phyloP scores from a whole-genome alignment of 345 rosid genomes.

The Citrus medica region DNA sequence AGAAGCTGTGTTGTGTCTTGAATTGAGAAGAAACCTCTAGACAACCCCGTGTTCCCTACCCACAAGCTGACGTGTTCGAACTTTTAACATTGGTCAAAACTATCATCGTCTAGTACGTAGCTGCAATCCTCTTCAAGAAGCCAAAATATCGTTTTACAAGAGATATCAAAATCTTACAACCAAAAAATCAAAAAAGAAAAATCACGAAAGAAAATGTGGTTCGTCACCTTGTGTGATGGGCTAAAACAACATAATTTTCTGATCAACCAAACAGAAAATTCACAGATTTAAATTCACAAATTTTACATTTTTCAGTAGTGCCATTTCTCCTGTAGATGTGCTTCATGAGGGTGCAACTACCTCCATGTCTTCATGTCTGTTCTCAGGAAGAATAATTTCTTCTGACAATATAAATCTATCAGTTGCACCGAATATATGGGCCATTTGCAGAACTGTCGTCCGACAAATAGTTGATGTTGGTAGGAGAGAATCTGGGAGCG shows the following conservation, averaged over 20 bases:
- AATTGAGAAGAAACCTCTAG: not conserved
- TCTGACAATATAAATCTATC: conserved; percentile 55
- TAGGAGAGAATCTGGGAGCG: conserved; percentile 49
- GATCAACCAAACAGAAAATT: not conserved
- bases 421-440: conserved; percentile 52
- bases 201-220: not conserved
- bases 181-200: not conserved
- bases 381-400: conserved; percentile 28
- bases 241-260: not conserved
- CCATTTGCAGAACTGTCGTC: conserved; percentile 50
- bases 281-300: not conserved
- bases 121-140: not conserved
- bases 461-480: conserved; percentile 47
- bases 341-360: conserved; percentile 20
- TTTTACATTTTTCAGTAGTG: not conserved
- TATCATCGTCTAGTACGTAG: not conserved
- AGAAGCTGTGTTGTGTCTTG: not conserved
- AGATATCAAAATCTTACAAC: not conserved
- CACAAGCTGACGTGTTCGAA: too few relatives aligned
- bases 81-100: too few relatives aligned
- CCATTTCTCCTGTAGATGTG: not conserved
- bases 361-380: conserved; percentile 16
- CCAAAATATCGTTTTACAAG: not conserved
- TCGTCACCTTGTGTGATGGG: not conserved
- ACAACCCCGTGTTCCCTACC: too few relatives aligned